Evolutionary conservation across 2,329 filamentous ascomycete species (phyloP).

Genomic region (Aspergillus quadrilineatus): DNA sequence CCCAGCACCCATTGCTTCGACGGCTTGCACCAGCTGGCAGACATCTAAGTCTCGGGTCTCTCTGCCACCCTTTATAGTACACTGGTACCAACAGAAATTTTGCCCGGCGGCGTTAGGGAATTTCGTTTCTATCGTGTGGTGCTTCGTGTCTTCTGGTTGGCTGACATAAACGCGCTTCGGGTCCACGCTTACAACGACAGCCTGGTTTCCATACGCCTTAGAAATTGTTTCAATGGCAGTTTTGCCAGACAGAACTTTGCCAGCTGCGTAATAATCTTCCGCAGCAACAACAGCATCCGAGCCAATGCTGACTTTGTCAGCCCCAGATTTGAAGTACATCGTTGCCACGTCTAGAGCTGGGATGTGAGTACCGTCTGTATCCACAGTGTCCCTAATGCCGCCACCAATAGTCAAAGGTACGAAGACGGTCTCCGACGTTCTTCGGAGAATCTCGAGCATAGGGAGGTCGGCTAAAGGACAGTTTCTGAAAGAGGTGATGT

Average conservation of each 20-base stretch:
- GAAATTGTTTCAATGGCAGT: constrained; percentile 97
- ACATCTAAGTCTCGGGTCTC: constrained; percentile 95
- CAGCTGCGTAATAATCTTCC: constrained; percentile 78
- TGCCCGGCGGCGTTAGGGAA: constrained; percentile 74
- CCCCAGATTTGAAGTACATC: constrained; percentile 95
- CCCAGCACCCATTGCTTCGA: constrained; percentile 92
- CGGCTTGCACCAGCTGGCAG: constrained; percentile 78
- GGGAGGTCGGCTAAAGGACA: constrained; percentile 87
- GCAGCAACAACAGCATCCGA: constrained; percentile 91
- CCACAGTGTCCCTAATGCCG: constrained; percentile 88
- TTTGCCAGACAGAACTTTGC: constrained; percentile 68
- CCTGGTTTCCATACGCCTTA: constrained; percentile 89
- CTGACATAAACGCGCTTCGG: constrained; percentile 85
- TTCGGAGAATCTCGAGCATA: constrained; percentile 90
- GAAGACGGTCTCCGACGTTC: constrained; percentile 87
- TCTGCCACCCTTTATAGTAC: constrained; percentile 91
- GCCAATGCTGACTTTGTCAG: constrained; percentile 96
- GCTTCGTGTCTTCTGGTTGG: constrained; percentile 65
- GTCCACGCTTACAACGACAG: constrained; percentile 93
- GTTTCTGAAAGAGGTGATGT: constrained; percentile 97
- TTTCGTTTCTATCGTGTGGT: constrained; percentile 72
- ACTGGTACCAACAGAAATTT: constrained; percentile 90
- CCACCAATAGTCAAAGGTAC: constrained; percentile 94
- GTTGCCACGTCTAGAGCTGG: constrained; percentile 89
- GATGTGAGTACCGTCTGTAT: constrained; percentile 82